These are phyloP conservation scores for Lepiota brunneoincarnata DNA, from an alignment of 768 basidiomycete species.

Conservation along the genomic window DNA sequence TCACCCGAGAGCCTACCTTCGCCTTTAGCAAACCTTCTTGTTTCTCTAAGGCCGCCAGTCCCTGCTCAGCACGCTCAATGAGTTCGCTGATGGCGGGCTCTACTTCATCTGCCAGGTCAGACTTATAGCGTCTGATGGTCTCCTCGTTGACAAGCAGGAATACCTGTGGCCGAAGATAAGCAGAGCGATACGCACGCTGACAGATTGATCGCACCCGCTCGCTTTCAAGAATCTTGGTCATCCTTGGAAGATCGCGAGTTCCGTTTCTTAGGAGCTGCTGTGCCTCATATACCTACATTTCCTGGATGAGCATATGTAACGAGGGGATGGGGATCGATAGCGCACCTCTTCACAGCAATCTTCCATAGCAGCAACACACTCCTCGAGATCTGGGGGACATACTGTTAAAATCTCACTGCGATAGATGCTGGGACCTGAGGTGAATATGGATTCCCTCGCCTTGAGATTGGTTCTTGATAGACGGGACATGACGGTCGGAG, in stretches of 20 bases:
- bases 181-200: background rate
- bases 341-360: conserved; percentile 78
- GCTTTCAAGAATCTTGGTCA: conserved; percentile 63
- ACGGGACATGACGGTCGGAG: conserved; percentile 39
- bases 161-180: conserved; percentile 40
- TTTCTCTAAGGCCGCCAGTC: conserved; percentile 57
- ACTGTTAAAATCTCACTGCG: conserved; percentile 59
- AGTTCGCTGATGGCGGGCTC: conserved; percentile 80
- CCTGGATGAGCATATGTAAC: background rate
- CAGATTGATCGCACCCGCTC: conserved; percentile 48
- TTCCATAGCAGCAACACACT: conserved; percentile 77
- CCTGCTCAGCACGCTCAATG: conserved; percentile 67
- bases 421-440: conserved; percentile 63
- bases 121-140: conserved; percentile 71
- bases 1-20: conserved; percentile 45
- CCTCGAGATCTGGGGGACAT: conserved; percentile 69
- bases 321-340: background rate
- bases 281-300: conserved; percentile 58
- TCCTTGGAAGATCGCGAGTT: conserved; percentile 68
- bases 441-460: conserved; percentile 69
- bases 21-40: conserved; percentile 58
- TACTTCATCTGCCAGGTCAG: conserved; percentile 73
- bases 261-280: conserved; percentile 68
- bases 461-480: conserved; percentile 50
- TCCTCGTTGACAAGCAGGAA: conserved; percentile 73